Percentiles rank a stretch among this genome's conserved stretches.
Conservation (phyloP, 176 grass and related monocot genomes). For the Oryza officinalis region DNA sequence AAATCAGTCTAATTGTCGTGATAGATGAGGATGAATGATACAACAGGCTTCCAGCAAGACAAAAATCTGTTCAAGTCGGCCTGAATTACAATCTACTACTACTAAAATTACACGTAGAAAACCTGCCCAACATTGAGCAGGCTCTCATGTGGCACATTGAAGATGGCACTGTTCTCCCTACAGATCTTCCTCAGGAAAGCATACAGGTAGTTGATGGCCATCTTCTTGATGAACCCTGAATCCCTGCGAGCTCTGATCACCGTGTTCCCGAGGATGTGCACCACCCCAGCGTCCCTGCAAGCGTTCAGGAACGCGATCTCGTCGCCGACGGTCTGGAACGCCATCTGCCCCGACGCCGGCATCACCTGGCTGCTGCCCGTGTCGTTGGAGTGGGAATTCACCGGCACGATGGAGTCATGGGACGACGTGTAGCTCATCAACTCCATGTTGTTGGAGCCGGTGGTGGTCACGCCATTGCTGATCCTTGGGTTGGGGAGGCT, state of each 20-base stretch:
- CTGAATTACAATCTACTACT: too few species aligned
- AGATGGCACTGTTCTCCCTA: constrained; percentile 77
- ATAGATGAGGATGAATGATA: too few species aligned
- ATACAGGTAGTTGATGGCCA: constrained; percentile 69
- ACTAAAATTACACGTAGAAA: constrained; percentile 61
- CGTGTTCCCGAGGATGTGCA: constrained; percentile 87
- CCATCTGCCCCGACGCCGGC: constrained; percentile 37
- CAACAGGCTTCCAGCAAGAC: too few species aligned
- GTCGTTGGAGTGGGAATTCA: constrained; percentile 19
- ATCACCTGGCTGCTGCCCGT: constrained; percentile 27
- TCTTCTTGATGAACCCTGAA: constrained; percentile 58
- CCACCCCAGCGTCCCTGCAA: constrained; percentile 68
- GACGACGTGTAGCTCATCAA: constrained; percentile 47
- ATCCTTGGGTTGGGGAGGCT: constrained; percentile 12
- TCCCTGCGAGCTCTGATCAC: constrained; percentile 64
- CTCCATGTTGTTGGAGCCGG: constrained; percentile 10
- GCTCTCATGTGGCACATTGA: constrained; percentile 80
- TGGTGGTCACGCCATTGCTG: neutral
- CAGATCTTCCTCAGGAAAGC: constrained; percentile 75
- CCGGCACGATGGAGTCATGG: constrained; percentile 52
- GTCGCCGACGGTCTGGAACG: constrained; percentile 38
- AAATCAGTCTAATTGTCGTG: too few species aligned
- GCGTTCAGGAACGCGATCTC: constrained; percentile 69
- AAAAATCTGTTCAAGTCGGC: too few species aligned
- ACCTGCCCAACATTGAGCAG: constrained; percentile 87